Evolutionary conservation across 2,329 filamentous ascomycete genomes (phyloP).

Genomic region (Penicillium expansum): DNA sequence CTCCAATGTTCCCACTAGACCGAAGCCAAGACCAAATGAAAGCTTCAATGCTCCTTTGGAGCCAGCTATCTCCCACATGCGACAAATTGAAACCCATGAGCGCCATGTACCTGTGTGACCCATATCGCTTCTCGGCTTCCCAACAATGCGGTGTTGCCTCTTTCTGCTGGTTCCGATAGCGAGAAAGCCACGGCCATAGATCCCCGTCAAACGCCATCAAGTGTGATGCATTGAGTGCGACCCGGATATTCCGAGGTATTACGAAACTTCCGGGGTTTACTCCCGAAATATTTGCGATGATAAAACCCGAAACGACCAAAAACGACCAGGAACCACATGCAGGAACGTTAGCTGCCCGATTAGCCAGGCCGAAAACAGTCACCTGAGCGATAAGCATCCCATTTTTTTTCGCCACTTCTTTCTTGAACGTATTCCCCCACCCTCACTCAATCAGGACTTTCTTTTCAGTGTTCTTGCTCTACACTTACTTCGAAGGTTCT

Average conservation of each 20-base stretch:
- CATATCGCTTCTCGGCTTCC: background rate
- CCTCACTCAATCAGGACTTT: background rate
- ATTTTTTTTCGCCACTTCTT: slow-evolving; percentile 21
- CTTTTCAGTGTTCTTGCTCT: background rate
- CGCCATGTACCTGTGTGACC: background rate
- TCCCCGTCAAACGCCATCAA: background rate
- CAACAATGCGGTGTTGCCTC: background rate
- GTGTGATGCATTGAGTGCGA: background rate
- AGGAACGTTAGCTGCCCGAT: slow-evolving; percentile 17
- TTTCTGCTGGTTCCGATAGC: background rate
- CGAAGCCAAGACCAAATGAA: background rate
- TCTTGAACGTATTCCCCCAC: background rate
- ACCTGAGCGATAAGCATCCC: slow-evolving; percentile 25
- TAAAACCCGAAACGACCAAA: too few species aligned
- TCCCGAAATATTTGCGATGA: too few species aligned
- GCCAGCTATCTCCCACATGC: background rate
- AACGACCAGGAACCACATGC: too few species aligned
- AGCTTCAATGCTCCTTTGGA: background rate
- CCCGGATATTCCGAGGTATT: background rate
- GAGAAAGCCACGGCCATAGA: background rate
- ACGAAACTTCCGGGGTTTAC: too few species aligned
- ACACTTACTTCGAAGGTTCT: background rate
- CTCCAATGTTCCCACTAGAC: background rate
- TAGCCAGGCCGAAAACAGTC: slow-evolving; percentile 16
- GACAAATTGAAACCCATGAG: slow-evolving; percentile 2